A percentile compares a stretch with the other conserved stretches of the same genome.
These are phyloP conservation scores for Coemansia sp. DNA, from an alignment of 192 early-diverging fungal species.

Conservation along the genomic window DNA sequence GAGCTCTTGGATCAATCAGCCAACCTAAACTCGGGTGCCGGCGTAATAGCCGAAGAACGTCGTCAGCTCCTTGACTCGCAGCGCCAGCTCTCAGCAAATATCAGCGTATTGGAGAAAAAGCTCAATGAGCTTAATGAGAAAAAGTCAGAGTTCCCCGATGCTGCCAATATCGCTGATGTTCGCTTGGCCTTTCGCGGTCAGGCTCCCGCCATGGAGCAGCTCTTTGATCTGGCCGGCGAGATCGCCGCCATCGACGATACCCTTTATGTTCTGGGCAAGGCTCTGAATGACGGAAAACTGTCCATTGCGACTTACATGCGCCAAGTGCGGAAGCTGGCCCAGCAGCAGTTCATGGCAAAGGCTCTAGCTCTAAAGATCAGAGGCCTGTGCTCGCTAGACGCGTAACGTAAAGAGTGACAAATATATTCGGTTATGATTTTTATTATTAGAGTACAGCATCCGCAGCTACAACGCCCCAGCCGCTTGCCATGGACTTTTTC, in stretches of 20 bases:
- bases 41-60: slow-evolving; percentile 61
- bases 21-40: slow-evolving; percentile 71
- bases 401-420: background rate
- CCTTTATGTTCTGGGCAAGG: slow-evolving; percentile 77
- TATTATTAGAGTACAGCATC: slow-evolving; percentile 35
- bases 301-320: slow-evolving; percentile 76
- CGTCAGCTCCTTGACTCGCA: slow-evolving; percentile 59
- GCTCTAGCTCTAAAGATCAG: slow-evolving; percentile 72
- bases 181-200: slow-evolving; percentile 35
- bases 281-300: slow-evolving; percentile 73
- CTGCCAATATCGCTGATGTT: slow-evolving; percentile 16
- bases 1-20: slow-evolving; percentile 63
- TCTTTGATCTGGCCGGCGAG: slow-evolving; percentile 84
- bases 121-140: slow-evolving; percentile 56
- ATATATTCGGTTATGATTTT: background rate
- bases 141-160: slow-evolving; percentile 43
- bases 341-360: slow-evolving; percentile 89
- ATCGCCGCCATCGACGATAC: slow-evolving; percentile 88
- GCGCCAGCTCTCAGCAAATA: slow-evolving; percentile 64
- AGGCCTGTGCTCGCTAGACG: slow-evolving; percentile 22
- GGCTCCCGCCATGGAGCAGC: slow-evolving; percentile 56
- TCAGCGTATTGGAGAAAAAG: slow-evolving; percentile 62
- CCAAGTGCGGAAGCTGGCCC: slow-evolving; percentile 73
- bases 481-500: slow-evolving; percentile 38
- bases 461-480: slow-evolving; percentile 42